A percentile compares a stretch with the other conserved stretches of the same genome.
These are phyloP conservation scores for Stentor roeselii DNA, from an alignment of 73 alveolate species.

Conservation along the genomic window DNA sequence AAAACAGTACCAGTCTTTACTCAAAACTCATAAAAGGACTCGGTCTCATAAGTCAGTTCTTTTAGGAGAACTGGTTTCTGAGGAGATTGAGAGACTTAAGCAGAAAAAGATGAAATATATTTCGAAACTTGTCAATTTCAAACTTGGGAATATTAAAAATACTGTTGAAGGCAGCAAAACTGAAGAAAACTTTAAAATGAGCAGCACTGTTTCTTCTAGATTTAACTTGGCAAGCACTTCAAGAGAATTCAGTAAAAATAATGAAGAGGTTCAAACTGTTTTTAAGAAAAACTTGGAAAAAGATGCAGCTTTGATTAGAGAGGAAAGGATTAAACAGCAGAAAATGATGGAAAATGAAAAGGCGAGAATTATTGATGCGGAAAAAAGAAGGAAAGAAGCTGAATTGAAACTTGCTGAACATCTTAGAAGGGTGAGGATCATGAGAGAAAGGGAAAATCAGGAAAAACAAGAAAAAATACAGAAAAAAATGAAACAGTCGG, in stretches of 20 bases:
- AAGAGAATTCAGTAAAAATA: too few relatives aligned
- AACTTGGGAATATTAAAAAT: background rate
- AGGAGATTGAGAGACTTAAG: constrained; percentile 3
- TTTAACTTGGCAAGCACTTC: too few relatives aligned
- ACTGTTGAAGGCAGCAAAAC: background rate
- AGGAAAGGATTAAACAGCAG: background rate
- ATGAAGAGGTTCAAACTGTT: too few relatives aligned
- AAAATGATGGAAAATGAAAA: background rate
- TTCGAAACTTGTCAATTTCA: background rate
- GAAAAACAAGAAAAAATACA: background rate
- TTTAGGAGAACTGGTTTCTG: background rate
- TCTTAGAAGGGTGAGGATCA: background rate
- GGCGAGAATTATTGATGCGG: background rate
- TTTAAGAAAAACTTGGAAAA: too few relatives aligned
- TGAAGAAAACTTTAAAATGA: too few relatives aligned
- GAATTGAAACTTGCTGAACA: background rate
- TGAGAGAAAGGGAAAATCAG: background rate
- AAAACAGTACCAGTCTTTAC: background rate
- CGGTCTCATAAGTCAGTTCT: background rate
- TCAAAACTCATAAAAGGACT: background rate
- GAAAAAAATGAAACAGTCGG: background rate
- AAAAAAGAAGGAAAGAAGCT: background rate
- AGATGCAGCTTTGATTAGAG: background rate
- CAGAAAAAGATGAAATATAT: background rate
- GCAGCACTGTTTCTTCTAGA: too few relatives aligned